These are phyloP conservation scores for Kernera saxatilis DNA, from an alignment of 345 rosid genomes.

Conservation along the genomic window DNA sequence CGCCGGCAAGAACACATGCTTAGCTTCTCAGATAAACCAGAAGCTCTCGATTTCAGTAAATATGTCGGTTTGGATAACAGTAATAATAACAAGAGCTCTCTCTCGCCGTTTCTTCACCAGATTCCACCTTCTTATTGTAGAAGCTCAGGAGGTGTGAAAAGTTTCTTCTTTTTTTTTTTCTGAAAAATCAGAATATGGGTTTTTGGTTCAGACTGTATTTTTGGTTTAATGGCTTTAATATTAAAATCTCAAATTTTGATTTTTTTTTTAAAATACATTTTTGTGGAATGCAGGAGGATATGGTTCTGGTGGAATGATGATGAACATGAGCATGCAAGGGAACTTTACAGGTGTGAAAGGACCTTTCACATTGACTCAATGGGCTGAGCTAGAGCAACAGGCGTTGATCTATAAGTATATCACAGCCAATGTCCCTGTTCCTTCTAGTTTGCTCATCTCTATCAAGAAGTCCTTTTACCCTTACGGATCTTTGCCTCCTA, in stretches of 20 bases:
- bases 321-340: conserved; percentile 55
- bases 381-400: conserved; percentile 69
- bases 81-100: conserved; percentile 21
- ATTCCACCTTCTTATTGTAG: conserved; percentile 29
- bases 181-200: neutral
- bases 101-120: conserved; percentile 26
- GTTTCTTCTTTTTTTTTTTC: neutral
- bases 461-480: conserved; percentile 46
- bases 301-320: conserved; percentile 46
- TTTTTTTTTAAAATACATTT: neutral
- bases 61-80: conserved; percentile 27
- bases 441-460: conserved; percentile 57
- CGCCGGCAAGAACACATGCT: conserved; percentile 45
- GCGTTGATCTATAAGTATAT: conserved; percentile 73
- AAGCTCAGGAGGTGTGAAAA: conserved; percentile 44
- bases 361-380: conserved; percentile 57
- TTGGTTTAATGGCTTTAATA: conserved; percentile 13
- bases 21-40: conserved; percentile 49
- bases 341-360: conserved; percentile 38
- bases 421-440: conserved; percentile 52
- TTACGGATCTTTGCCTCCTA: conserved; percentile 43
- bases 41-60: conserved; percentile 30
- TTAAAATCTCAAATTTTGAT: neutral
- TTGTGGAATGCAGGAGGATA: conserved; percentile 22
- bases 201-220: conserved; percentile 8